A percentile compares a stretch with the other conserved stretches of the same genome.
phyloP scores from a whole-genome alignment of 2,329 filamentous ascomycete species.

The Pestalotiopsis sp. region DNA sequence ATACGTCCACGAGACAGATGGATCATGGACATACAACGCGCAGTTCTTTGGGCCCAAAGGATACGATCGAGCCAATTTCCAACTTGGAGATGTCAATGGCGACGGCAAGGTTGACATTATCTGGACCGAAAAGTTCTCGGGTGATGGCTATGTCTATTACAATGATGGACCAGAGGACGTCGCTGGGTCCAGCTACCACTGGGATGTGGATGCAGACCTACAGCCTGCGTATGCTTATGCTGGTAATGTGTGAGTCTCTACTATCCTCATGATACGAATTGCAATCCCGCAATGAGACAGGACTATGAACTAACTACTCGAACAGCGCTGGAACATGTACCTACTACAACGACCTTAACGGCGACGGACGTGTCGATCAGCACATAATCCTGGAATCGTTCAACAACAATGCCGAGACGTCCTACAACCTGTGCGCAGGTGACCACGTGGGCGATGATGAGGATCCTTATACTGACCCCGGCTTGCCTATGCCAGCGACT shows the following conservation, averaged over 20 bases:
- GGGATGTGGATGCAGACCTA: conserved; percentile 11
- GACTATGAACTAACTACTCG: background rate
- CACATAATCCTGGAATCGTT: conserved; percentile 14
- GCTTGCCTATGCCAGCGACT: background rate
- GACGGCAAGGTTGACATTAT: conserved; percentile 39
- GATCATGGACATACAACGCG: conserved; percentile 20
- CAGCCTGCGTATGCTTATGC: background rate
- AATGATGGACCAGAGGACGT: conserved; percentile 26
- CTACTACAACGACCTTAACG: conserved; percentile 29
- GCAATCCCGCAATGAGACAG: background rate
- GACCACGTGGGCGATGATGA: background rate
- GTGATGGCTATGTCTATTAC: conserved; percentile 33
- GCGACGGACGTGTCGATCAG: conserved; percentile 29
- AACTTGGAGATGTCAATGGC: conserved; percentile 41
- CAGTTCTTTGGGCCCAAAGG: conserved; percentile 32
- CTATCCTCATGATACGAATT: background rate
- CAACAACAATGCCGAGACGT: background rate
- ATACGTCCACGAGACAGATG: conserved; percentile 24
- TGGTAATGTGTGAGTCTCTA: background rate
- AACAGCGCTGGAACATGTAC: conserved; percentile 21
- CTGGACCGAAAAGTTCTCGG: conserved; percentile 37
- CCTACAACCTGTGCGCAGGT: background rate
- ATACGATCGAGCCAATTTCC: conserved; percentile 38
- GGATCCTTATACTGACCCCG: background rate
- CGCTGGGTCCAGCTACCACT: conserved; percentile 19